Evolutionary conservation across 2,329 filamentous ascomycete genomes (phyloP).

Genomic region (Aspergillus awamori): DNA sequence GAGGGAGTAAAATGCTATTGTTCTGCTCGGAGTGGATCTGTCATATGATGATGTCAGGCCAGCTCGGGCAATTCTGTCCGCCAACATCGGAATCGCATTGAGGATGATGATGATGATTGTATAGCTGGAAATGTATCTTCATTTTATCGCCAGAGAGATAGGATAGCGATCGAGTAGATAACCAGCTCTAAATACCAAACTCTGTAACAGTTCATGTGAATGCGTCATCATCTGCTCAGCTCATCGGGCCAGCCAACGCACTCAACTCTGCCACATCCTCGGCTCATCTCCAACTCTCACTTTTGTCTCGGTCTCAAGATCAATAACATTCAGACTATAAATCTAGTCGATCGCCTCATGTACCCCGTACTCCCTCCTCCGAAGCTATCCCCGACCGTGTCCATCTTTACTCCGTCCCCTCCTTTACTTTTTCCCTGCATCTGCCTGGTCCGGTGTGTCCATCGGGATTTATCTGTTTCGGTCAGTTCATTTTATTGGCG

Average conservation of each 20-base stretch:
- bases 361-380: slow-evolving; percentile 4
- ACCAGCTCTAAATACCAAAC: too few species aligned
- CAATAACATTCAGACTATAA: too few species aligned
- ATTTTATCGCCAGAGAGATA: too few species aligned
- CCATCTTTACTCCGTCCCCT: too few species aligned
- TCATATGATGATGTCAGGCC: slow-evolving; percentile 4
- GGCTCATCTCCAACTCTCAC: too few species aligned
- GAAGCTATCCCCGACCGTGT: neutral
- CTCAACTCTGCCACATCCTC: too few species aligned
- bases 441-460: slow-evolving; percentile 10
- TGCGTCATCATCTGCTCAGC: too few species aligned
- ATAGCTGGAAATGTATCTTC: neutral
- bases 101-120: neutral
- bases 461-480: slow-evolving; percentile 15
- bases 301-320: too few species aligned
- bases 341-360: neutral
- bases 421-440: neutral
- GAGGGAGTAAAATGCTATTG: too few species aligned
- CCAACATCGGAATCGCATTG: neutral
- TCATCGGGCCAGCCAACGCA: too few species aligned
- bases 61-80: neutral
- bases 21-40: neutral
- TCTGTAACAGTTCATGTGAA: too few species aligned
- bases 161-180: too few species aligned
- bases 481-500: neutral